Percentiles rank a stretch among this genome's conserved stretches.
These are phyloP conservation scores for Termitomyces sp. DNA, from an alignment of 768 basidiomycete species.

Conservation along the genomic window DNA sequence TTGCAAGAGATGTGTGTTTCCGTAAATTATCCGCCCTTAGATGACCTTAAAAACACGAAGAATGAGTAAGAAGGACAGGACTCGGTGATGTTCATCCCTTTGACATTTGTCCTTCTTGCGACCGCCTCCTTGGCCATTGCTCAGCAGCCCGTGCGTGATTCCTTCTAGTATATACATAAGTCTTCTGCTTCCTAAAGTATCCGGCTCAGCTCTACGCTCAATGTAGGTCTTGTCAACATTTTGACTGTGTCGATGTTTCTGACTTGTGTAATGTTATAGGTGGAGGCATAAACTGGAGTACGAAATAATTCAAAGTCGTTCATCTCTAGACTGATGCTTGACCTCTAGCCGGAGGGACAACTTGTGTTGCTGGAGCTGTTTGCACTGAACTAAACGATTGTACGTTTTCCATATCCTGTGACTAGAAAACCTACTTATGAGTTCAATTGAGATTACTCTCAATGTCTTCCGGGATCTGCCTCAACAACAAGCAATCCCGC, in stretches of 20 bases:
- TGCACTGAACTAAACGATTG: constrained; percentile 29
- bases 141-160: constrained; percentile 17
- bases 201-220: constrained; percentile 12
- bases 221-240: constrained; percentile 9
- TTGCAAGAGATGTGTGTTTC: background rate
- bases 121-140: constrained; percentile 12
- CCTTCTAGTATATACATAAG: background rate
- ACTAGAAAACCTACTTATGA: constrained; percentile 1
- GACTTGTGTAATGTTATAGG: constrained; percentile 7
- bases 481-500: constrained; percentile 15
- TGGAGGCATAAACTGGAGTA: constrained; percentile 21
- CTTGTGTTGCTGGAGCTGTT: constrained; percentile 29
- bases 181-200: background rate
- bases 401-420: constrained; percentile 7
- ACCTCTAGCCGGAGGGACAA: constrained; percentile 23
- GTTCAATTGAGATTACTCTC: constrained; percentile 24
- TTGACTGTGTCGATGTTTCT: background rate
- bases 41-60: background rate
- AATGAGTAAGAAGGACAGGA: background rate
- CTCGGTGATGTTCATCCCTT: constrained; percentile 11
- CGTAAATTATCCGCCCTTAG: constrained; percentile 2
- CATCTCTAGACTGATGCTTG: background rate
- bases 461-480: constrained; percentile 28
- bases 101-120: constrained; percentile 7
- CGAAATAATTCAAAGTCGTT: background rate